Percentiles rank a stretch among this genome's conserved stretches.
Conservation (phyloP, 306 rosid genomes). For the Medicago arabica region DNA sequence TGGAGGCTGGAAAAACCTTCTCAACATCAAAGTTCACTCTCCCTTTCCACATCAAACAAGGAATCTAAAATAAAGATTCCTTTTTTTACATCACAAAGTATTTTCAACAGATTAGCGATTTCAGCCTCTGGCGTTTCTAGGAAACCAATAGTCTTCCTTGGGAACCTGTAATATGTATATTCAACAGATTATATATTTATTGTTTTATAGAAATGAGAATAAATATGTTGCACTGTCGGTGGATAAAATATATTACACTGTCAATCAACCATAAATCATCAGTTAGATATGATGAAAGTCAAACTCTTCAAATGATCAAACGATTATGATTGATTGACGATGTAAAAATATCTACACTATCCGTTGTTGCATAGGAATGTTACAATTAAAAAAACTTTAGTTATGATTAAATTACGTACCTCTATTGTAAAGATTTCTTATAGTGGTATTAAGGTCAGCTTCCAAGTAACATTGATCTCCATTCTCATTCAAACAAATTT, state of each 20-base stretch:
- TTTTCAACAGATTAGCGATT: not conserved
- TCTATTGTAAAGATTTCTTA: constrained; percentile 36
- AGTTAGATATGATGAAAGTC: not conserved
- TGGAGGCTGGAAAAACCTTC: no score
- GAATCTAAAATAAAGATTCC: no score
- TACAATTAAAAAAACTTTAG: not conserved
- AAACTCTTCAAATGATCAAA: no score
- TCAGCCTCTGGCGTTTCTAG: not conserved
- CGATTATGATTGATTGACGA: no score
- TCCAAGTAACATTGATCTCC: constrained; percentile 46
- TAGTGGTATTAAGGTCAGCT: constrained; percentile 44
- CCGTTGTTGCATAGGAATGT: no score
- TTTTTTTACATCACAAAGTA: no score
- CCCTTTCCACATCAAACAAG: no score
- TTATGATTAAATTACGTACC: constrained; percentile 34
- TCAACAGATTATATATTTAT: not conserved
- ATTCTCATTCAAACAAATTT: constrained; percentile 30
- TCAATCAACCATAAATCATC: no score
- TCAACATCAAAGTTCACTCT: no score
- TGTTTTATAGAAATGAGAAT: not conserved
- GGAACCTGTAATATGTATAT: not conserved
- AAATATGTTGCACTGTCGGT: no score
- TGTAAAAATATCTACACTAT: not conserved
- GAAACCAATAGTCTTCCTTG: constrained; percentile 1
- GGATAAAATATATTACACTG: no score